A percentile compares a stretch with the other conserved stretches of the same genome.
Conservation (phyloP, 2,329 filamentous ascomycete genomes). For the Aureobasidium vineae region DNA sequence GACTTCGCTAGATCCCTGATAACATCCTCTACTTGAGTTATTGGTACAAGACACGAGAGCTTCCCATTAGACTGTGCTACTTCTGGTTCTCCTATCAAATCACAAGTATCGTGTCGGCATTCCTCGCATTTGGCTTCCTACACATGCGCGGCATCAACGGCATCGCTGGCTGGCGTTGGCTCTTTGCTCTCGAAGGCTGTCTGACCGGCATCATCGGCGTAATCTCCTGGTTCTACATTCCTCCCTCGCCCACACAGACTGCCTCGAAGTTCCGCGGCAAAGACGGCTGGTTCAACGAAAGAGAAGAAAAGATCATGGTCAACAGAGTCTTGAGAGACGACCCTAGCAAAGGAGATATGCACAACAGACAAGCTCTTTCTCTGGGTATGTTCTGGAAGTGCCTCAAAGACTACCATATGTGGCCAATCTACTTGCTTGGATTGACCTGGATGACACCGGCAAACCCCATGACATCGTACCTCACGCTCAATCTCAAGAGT, state of each 20-base stretch:
- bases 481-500: slow-evolving; percentile 42
- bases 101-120: slow-evolving; percentile 56
- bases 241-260: slow-evolving; percentile 62
- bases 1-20: slow-evolving; percentile 51
- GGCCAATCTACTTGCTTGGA: slow-evolving; percentile 55
- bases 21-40: slow-evolving; percentile 69
- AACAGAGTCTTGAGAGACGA: slow-evolving; percentile 60
- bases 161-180: slow-evolving; percentile 57
- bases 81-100: slow-evolving; percentile 69
- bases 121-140: slow-evolving; percentile 56
- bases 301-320: slow-evolving; percentile 67
- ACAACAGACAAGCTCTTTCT: slow-evolving; percentile 57
- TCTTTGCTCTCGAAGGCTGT: slow-evolving; percentile 50
- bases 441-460: slow-evolving; percentile 44
- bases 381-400: slow-evolving; percentile 51
- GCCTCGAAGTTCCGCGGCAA: slow-evolving; percentile 60
- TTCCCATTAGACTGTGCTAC: slow-evolving; percentile 64
- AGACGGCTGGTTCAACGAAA: slow-evolving; percentile 65
- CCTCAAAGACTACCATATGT: slow-evolving; percentile 57
- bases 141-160: slow-evolving; percentile 49
- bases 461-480: slow-evolving; percentile 41
- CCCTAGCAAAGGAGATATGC: slow-evolving; percentile 58
- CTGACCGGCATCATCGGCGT: slow-evolving; percentile 57
- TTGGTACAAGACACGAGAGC: slow-evolving; percentile 70
- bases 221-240: slow-evolving; percentile 59